Base-by-base conservation (phyloP, 768 basidiomycete species). In the Postia placenta region DNA sequence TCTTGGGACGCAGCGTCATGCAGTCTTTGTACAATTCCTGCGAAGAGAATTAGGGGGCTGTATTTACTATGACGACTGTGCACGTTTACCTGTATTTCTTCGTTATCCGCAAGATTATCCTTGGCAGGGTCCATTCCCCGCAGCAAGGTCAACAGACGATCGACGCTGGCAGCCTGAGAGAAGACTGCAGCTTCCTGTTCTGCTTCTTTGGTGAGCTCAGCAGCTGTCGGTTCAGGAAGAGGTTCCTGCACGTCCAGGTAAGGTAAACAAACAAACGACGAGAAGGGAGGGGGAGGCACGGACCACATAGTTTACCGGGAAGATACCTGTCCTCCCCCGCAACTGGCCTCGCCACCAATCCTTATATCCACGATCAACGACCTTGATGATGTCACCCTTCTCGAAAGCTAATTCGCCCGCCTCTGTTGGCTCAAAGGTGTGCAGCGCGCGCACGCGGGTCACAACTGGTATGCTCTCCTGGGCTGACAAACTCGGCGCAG, bases 321-420 rank as follows among this genome's bases (percentile, higher is more conserved):
- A 97, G 41, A 98, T 98, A 38, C 92, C 92, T 2, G 92, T 92
- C 50, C 88, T 72, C 0, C 91, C 93, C 60, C 83, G 87, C 39
- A 94, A 66, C 57, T 96, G 92, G 0, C 95, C 95, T 20, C 91
- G 70, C 92, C 93, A 97, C 95, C 95, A 98, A 62, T 96, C 92
- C 58, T 90, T 87, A 66, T 95, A 95, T 20, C 85, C 87, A 22
- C 92, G 80, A 64, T 96, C 92, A 20, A 97, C 83, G 12, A 98
- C 94, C 60, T 92, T 92, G 72, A 97, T 92, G 40, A 95, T 74
- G 55, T 96, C 94, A 1, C 93, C 95, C 56, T 86, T 87, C 44
- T 91, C 85, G 60, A 98, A 95, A 1, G 85, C 83, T 1, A 98
- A 76, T 63, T 98, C 95, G 11, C 92, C 93, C 0, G 84, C 77